phyloP scores from a whole-genome alignment of 2,329 filamentous ascomycete genomes.

The Ceratocystis diversiconidia region DNA sequence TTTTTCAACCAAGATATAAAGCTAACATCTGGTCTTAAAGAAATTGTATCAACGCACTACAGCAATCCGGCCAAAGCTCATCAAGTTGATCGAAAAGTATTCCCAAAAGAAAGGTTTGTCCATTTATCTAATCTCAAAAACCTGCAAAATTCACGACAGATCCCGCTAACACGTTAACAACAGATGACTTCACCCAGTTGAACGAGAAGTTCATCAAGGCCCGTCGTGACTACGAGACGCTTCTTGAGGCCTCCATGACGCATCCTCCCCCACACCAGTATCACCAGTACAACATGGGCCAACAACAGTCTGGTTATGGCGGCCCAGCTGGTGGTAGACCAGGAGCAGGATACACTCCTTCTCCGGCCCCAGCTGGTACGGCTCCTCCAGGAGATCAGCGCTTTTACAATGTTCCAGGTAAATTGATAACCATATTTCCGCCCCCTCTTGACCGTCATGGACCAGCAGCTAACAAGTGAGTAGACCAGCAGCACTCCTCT shows the following conservation, averaged over 20 bases:
- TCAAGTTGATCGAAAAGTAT: slow-evolving; percentile 96
- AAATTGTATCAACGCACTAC: slow-evolving; percentile 84
- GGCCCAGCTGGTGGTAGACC: slow-evolving; percentile 19
- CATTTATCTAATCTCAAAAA: background rate
- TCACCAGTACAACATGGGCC: slow-evolving; percentile 49
- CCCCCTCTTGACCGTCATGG: background rate
- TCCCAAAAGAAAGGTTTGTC: slow-evolving; percentile 87
- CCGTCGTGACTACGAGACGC: slow-evolving; percentile 82
- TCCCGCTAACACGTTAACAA: slow-evolving; percentile 9
- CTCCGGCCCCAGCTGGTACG: slow-evolving; percentile 53
- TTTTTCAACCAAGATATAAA: background rate
- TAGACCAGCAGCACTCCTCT: slow-evolving; percentile 30
- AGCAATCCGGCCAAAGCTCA: slow-evolving; percentile 88
- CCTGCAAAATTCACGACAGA: background rate
- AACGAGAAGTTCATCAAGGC: slow-evolving; percentile 99
- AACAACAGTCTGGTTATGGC: slow-evolving; percentile 34
- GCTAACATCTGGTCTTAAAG: slow-evolving; percentile 24
- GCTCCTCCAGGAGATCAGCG: slow-evolving; percentile 31
- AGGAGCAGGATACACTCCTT: slow-evolving; percentile 20
- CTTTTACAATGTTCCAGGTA: slow-evolving; percentile 17
- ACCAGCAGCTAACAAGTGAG: background rate
- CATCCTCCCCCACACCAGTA: slow-evolving; percentile 66
- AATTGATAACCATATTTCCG: background rate
- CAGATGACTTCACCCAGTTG: slow-evolving; percentile 94
- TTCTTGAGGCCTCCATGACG: slow-evolving; percentile 94